phyloP scores from a whole-genome alignment of 1,284 basidiomycete species.

The Mycena sp. region DNA sequence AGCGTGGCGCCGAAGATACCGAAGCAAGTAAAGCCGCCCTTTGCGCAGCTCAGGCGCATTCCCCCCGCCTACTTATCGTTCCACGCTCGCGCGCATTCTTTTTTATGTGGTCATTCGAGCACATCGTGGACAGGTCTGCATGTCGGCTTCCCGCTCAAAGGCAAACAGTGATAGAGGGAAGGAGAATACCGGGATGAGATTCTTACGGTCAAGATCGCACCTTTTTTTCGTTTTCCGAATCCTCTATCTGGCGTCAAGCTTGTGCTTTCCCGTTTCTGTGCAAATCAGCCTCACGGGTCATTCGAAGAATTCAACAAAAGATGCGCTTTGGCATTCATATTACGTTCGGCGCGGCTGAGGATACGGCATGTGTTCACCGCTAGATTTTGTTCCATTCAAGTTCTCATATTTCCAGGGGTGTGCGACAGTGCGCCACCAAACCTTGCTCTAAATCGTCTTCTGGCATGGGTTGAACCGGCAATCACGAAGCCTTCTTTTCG shows the following conservation, averaged over 20 bases:
- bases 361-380: conserved; percentile 17
- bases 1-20: conserved; percentile 29
- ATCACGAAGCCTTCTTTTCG: conserved; percentile 35
- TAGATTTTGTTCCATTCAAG: conserved; percentile 23
- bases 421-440: conserved; percentile 29
- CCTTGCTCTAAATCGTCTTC: conserved; percentile 29
- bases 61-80: conserved; percentile 15
- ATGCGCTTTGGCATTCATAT: conserved; percentile 7
- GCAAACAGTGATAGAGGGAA: conserved; percentile 21
- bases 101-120: conserved; percentile 1
- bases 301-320: conserved; percentile 26
- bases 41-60: conserved; percentile 16
- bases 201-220: conserved; percentile 6
- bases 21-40: conserved; percentile 30
- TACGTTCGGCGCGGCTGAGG: conserved; percentile 19
- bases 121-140: neutral
- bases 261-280: conserved; percentile 26
- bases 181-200: conserved; percentile 15
- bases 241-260: conserved; percentile 29
- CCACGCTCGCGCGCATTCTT: conserved; percentile 7
- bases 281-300: conserved; percentile 22
- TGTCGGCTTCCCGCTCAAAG: conserved; percentile 21
- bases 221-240: conserved; percentile 27
- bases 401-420: conserved; percentile 26
- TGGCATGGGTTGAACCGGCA: conserved; percentile 34